Evolutionary conservation across 495 filamentous ascomycete species (phyloP).

Genomic region (Rostrohypoxylon terebratum): DNA sequence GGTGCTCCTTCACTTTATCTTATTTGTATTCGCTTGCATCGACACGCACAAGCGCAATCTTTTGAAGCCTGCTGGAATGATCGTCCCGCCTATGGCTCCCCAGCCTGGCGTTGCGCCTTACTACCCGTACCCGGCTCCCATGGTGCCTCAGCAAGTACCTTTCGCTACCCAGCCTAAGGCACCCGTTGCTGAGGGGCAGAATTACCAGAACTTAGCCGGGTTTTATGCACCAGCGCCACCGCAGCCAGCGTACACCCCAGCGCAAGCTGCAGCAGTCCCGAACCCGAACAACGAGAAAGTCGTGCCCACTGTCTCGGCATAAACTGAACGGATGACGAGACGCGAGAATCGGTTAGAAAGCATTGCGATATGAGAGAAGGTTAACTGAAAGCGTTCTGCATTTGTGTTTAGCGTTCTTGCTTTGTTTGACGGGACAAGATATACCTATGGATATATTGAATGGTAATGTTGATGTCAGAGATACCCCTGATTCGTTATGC

Average conservation of each 20-base stretch:
- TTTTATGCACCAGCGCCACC: constrained; percentile 41
- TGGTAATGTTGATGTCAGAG: constrained; percentile 32
- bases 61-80: constrained; percentile 30
- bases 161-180: constrained; percentile 3
- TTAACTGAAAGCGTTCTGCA: neutral
- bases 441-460: constrained; percentile 18
- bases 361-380: constrained; percentile 12
- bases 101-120: constrained; percentile 30
- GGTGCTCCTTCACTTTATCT: constrained; percentile 51
- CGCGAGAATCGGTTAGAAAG: neutral
- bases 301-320: constrained; percentile 20
- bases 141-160: constrained; percentile 27
- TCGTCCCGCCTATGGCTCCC: constrained; percentile 30
- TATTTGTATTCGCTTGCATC: constrained; percentile 60
- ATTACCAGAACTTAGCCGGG: constrained; percentile 39
- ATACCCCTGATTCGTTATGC: constrained; percentile 32
- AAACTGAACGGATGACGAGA: constrained; percentile 23
- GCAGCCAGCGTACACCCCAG: constrained; percentile 3
- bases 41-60: constrained; percentile 52
- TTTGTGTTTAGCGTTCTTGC: constrained; percentile 34
- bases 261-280: neutral
- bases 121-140: constrained; percentile 43
- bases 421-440: constrained; percentile 27
- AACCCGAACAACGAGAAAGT: constrained; percentile 25
- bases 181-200: constrained; percentile 7